phyloP scores from a whole-genome alignment of 768 basidiomycete species.

The Tephrocybe sp. region DNA sequence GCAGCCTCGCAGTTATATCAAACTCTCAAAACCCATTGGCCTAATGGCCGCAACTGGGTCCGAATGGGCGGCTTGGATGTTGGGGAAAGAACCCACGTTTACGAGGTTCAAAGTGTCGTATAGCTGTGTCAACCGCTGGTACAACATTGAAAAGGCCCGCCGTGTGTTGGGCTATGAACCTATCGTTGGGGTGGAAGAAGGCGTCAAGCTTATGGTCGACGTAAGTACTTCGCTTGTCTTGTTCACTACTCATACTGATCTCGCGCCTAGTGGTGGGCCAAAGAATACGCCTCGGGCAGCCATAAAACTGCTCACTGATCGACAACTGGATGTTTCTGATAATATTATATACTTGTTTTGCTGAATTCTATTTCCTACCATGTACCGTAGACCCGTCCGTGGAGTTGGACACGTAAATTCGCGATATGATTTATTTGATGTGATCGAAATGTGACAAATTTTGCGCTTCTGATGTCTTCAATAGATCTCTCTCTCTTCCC shows the following conservation, averaged over 20 bases:
- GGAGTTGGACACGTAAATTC: conserved; percentile 3
- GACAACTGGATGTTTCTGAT: neutral
- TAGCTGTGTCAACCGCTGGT: conserved; percentile 78
- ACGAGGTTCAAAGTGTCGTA: conserved; percentile 84
- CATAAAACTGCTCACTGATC: conserved; percentile 39
- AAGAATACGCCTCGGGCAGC: conserved; percentile 38
- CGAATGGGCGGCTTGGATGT: conserved; percentile 73
- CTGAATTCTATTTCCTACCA: neutral
- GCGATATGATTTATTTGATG: neutral
- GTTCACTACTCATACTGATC: neutral
- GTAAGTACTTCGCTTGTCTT: conserved; percentile 38
- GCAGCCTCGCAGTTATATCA: conserved; percentile 33
- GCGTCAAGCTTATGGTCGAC: conserved; percentile 74
- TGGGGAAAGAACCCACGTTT: conserved; percentile 81
- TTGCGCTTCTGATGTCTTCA: conserved; percentile 17
- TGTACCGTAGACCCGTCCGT: conserved; percentile 12
- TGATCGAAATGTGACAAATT: too few species aligned
- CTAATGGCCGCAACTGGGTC: conserved; percentile 68
- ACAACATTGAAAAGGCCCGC: conserved; percentile 94
- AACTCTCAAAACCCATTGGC: conserved; percentile 65
- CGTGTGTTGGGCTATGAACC: conserved; percentile 94
- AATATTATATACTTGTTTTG: conserved; percentile 6
- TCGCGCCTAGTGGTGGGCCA: conserved; percentile 44
- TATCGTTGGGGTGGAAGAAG: conserved; percentile 84
- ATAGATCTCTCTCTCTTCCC: conserved; percentile 47